A percentile compares a stretch with the other conserved stretches of the same genome.
phyloP scores from a whole-genome alignment of 768 basidiomycete species.

The Termitomyces sp. region DNA sequence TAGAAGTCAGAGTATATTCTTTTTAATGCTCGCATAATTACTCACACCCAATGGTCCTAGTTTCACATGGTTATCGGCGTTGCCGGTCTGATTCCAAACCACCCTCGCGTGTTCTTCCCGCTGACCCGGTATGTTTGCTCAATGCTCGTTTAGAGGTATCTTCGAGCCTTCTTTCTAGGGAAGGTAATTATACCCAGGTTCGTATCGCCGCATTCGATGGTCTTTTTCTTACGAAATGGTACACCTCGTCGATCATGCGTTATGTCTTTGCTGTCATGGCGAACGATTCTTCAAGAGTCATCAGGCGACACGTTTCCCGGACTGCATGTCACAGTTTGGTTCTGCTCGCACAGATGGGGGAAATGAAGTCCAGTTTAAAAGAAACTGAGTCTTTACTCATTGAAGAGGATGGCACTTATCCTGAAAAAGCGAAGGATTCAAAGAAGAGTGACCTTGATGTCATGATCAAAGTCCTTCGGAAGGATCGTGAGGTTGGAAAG shows the following conservation, averaged over 20 bases:
- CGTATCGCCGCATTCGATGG: slow-evolving; percentile 94
- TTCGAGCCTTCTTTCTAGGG: slow-evolving; percentile 42
- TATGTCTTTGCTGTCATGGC: slow-evolving; percentile 87
- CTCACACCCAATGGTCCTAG: slow-evolving; percentile 30
- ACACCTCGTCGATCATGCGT: slow-evolving; percentile 75
- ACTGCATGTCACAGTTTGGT: slow-evolving; percentile 85
- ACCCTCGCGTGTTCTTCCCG: slow-evolving; percentile 75
- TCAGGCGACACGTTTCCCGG: slow-evolving; percentile 85
- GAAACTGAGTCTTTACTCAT: slow-evolving; percentile 76
- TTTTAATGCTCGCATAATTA: neutral
- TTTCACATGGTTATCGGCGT: slow-evolving; percentile 76
- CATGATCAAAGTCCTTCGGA: slow-evolving; percentile 83
- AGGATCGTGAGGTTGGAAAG: slow-evolving; percentile 82
- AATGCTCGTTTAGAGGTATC: neutral
- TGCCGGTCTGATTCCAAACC: slow-evolving; percentile 73
- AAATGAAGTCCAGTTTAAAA: slow-evolving; percentile 73
- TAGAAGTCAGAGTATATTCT: slow-evolving; percentile 60
- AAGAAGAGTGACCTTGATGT: slow-evolving; percentile 81
- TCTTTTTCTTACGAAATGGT: slow-evolving; percentile 86
- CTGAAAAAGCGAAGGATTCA: slow-evolving; percentile 65
- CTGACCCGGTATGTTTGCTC: slow-evolving; percentile 67
- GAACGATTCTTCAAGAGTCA: slow-evolving; percentile 74
- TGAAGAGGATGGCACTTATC: slow-evolving; percentile 77
- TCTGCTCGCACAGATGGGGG: slow-evolving; percentile 82
- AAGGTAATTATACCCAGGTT: slow-evolving; percentile 91